Evolutionary conservation across 1,284 basidiomycete genomes (phyloP), one percentile per base, ranked within the genome.

Genomic region (Malassezia sp.): DNA sequence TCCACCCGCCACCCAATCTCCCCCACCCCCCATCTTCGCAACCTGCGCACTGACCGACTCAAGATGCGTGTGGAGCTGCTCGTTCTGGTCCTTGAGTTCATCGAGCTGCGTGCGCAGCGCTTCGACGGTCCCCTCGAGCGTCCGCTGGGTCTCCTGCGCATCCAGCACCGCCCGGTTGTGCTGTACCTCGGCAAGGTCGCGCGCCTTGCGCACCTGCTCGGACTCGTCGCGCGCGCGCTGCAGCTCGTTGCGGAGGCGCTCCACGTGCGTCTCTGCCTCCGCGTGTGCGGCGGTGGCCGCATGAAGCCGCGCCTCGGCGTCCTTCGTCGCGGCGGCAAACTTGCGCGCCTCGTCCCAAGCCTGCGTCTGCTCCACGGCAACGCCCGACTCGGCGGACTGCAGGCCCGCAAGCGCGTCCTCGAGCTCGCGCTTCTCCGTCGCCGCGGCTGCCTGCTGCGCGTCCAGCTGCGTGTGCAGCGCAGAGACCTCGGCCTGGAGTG

Each of bases 41-140:
- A 85, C 85, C 63, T 88, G 85, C 0, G 79, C 77, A 57, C 79
- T 86, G 53, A 88, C 81, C n/a, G 79, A 79, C 59, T 90, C 86
- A 14, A 91, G 78, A 61, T 89, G 85, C 49, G 82, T 77, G 62
- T 88, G 85, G 9, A 91, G 76, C 14, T 84, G 74, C 7, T 75
- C 71, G 64, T 90, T 91, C 66, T 90, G 87, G 21, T 79, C 74
- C 2, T 76, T 74, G 15, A 91, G 75, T 59, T 86, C 85, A 59
- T 82, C 79, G 63, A 76, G 80, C 21, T 85, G 76, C 42, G 76
- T 71, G 42, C 79, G 80, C 37, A 89, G 73, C 56, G 84, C 83
- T 1, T 76, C 65, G 9, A 84, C 73, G 68, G 89, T 85, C 62
- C 84, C 82, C 57, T 85, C 80, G 11, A 89, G 74, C 8, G 79